Conservation (phyloP, 164 flowering plant species). For the Dillenia suffruticosa region DNA sequence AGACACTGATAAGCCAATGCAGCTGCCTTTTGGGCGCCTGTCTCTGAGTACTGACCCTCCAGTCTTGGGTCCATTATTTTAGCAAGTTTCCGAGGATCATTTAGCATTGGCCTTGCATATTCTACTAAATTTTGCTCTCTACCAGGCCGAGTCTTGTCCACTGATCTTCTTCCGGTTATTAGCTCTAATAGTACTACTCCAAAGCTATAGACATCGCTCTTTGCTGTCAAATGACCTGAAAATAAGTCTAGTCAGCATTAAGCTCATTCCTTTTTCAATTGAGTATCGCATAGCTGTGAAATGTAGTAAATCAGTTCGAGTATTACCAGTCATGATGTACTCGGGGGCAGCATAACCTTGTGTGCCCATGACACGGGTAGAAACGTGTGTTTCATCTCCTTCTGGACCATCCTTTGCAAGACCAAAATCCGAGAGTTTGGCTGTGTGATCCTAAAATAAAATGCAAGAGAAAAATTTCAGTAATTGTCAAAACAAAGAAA, state of each 20-base stretch:
- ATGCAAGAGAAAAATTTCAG: not conserved
- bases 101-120: constrained; percentile 56
- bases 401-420: constrained; percentile 80
- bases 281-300: not conserved
- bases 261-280: too few species aligned
- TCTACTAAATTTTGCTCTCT: constrained; percentile 59
- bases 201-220: constrained; percentile 77
- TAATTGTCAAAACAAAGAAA: not conserved
- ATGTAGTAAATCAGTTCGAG: too few species aligned
- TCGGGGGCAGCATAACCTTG: constrained; percentile 80
- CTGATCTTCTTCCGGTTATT: constrained; percentile 50
- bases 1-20: constrained; percentile 63
- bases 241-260: not conserved
- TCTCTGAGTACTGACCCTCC: constrained; percentile 59
- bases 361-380: constrained; percentile 75
- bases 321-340: constrained; percentile 65
- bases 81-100: constrained; percentile 36
- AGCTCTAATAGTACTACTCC: constrained; percentile 72
- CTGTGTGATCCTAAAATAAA: constrained; percentile 43
- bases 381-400: constrained; percentile 69
- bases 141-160: constrained; percentile 50
- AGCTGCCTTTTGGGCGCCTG: constrained; percentile 58
- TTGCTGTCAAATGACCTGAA: constrained; percentile 64
- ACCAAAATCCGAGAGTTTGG: constrained; percentile 70
- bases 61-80: constrained; percentile 61